Evolutionary conservation across 768 basidiomycete species (phyloP), one percentile per base, ranked within the genome.

Genomic region (Austroboletus eburneus): DNA sequence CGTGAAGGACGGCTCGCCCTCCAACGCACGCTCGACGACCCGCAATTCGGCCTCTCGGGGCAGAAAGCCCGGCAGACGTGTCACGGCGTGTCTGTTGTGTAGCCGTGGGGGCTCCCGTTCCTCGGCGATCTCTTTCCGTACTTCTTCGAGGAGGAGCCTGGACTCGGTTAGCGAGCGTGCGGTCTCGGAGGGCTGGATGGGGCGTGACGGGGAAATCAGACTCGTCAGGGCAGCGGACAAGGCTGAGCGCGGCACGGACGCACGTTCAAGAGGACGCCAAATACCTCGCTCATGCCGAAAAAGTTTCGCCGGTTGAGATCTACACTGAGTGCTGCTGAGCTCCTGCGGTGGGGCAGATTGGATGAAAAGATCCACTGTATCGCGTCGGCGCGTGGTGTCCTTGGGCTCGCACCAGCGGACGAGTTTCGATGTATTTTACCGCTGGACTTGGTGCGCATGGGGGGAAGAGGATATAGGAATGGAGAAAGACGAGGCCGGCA

Each of bases 81-180:
- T 80, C 58, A 91, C 87, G 2, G 87, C 87, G 63, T 89, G 90
- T 54, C 80, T 86, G 27, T 81, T 72, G 30, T 80, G 79, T 46
- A 83, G 69, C 59, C 86, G 83, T 3, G 80, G 70, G 16, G 78
- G 75, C 53, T 88, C 85, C 16, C 76, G 72, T 29, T 75, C 78
- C 57, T 90, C 88, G 17, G 69, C 72, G 30, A 91, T 79, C 59
- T 91, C 90, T 23, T 77, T 74, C 17, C 84, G 77, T 34, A 87
- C 84, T 57, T 92, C 88, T 16, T 90, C 87, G 2, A 91, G 71
- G 42, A 87, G 73, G 42, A 76, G 78, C 51, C 75, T 82, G 3
- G 87, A 87, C 61, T 92, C 90, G 2, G 85, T 82, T 32, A 92
- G 75, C 8, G 84, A 87, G 22, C 87, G 81, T 2, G 90, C 76